Base-by-base conservation (phyloP, 129 eudicot genomes). In the Oenanthe sinensis region DNA sequence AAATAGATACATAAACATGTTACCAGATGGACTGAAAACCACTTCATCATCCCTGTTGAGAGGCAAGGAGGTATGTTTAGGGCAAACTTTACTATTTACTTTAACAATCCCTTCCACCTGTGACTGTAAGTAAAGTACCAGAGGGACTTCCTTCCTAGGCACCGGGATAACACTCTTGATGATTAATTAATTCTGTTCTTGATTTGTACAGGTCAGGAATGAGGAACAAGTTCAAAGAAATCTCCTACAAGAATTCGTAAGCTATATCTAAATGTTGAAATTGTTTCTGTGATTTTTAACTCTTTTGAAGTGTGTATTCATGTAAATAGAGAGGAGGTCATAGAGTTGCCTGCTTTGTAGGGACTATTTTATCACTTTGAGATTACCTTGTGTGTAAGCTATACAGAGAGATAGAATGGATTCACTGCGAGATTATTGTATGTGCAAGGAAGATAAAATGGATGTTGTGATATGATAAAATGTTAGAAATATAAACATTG, bases 1-100 rank as follows among this genome's bases (percentile, higher is more conserved):
- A n/a, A n/a, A n/a, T 87, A 97, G 97, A 93, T 93, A 93, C 98
- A 75, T 94, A 94, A 78, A 96, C 89, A 86, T 91, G 93, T 87
- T 83, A 37, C 90, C 97, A 0, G 93, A 81, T 74, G 90, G 84
- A 81, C 92, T 86, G 76, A 94, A 94, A 47, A 91, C 88, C 81
- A 94, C 89, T 84, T 91, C 98, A 79, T 94, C 98, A 71, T 97
- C 97, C 46, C 87, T 91, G 74, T 79, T 87, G 39, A 94, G 84
- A 13, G 86, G 93, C 60, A 89, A 69, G 11, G 92, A 85, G 19
- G 97, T 82, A 76, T 87, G 85, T 83, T 94, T 90, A 8, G 88
- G 83, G 79, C 84, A 88, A 19, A 77, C 55, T 81, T 86, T 88
- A 33, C 96, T 90, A 82, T 94, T 94, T 37, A 91, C 91, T 83